A percentile compares a stretch with the other conserved stretches of the same genome.
Conservation (phyloP, 257 asterid genomes). For the Fraxinus pennsylvanica region DNA sequence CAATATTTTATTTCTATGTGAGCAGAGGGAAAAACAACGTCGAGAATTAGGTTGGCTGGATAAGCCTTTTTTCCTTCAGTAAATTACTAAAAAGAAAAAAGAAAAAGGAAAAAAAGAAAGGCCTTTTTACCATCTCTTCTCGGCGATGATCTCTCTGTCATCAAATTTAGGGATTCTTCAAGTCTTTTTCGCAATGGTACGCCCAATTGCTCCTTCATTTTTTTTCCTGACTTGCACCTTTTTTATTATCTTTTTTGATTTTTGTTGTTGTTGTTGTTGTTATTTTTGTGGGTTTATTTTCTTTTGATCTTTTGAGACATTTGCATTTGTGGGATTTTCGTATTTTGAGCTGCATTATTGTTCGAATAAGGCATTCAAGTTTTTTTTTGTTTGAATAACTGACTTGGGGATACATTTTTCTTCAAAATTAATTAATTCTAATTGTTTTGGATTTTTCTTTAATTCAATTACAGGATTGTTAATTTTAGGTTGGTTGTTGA, state of each 20-base stretch:
- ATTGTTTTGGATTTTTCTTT: too few relatives aligned
- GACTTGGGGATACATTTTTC: not conserved
- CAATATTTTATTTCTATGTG: not conserved
- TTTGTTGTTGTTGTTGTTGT: not conserved
- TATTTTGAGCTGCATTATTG: not conserved
- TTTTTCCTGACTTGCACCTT: not conserved
- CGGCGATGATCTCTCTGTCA: conserved; percentile 11
- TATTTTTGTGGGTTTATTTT: not conserved
- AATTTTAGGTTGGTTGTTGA: conserved; percentile 8
- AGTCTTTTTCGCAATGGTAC: not conserved
- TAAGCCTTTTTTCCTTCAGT: not conserved
- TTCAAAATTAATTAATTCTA: not conserved
- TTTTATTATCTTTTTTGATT: not conserved
- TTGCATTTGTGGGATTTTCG: not conserved
- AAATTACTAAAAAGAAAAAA: too few relatives aligned
- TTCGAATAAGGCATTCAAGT: not conserved
- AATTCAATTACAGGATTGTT: conserved; percentile 23
- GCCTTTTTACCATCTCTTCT: conserved; percentile 3
- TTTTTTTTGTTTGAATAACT: not conserved
- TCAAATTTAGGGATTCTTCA: conserved; percentile 23
- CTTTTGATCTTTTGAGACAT: not conserved
- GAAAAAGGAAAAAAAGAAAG: not conserved
- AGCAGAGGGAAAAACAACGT: not conserved
- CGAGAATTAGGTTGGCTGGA: not conserved
- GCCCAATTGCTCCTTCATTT: not conserved